A percentile compares a stretch with the other conserved stretches of the same genome.
phyloP scores from a whole-genome alignment of 108 stramenopile species.

The Cyclotella baltica region DNA sequence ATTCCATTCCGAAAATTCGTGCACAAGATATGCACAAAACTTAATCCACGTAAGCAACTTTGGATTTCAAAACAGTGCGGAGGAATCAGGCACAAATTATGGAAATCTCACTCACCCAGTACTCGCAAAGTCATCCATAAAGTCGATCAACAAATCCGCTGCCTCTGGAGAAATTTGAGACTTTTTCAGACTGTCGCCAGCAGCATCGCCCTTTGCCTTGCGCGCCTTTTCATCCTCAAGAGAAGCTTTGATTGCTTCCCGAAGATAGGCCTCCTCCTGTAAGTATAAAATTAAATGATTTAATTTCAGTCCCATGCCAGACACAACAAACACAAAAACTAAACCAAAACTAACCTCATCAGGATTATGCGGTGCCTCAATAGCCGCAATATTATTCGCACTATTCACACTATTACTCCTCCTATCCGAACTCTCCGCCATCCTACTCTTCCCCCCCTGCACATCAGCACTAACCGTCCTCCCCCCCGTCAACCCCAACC shows the following conservation, averaged over 20 bases:
- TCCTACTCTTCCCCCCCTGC: slow-evolving; percentile 11
- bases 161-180: slow-evolving; percentile 45
- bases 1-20: too few species aligned
- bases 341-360: slow-evolving; percentile 61
- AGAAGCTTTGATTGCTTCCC: slow-evolving; percentile 86
- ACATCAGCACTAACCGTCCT: slow-evolving; percentile 27
- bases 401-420: too few species aligned
- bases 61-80: not conserved
- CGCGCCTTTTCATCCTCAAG: slow-evolving; percentile 49
- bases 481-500: slow-evolving; percentile 71
- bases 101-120: slow-evolving; percentile 35
- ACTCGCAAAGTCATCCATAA: slow-evolving; percentile 60
- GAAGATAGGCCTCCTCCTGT: slow-evolving; percentile 83
- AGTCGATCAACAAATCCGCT: slow-evolving; percentile 68
- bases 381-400: slow-evolving; percentile 56
- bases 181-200: slow-evolving; percentile 30
- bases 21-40: too few species aligned
- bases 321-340: not conserved
- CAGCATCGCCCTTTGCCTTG: slow-evolving; percentile 15
- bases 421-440: slow-evolving; percentile 34
- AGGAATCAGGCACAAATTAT: not conserved
- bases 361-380: slow-evolving; percentile 86
- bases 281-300: not conserved
- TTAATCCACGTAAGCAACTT: not conserved
- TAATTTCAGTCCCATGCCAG: not conserved